phyloP scores from a whole-genome alignment of 2,329 filamentous ascomycete species.

The Fusarium sp. region DNA sequence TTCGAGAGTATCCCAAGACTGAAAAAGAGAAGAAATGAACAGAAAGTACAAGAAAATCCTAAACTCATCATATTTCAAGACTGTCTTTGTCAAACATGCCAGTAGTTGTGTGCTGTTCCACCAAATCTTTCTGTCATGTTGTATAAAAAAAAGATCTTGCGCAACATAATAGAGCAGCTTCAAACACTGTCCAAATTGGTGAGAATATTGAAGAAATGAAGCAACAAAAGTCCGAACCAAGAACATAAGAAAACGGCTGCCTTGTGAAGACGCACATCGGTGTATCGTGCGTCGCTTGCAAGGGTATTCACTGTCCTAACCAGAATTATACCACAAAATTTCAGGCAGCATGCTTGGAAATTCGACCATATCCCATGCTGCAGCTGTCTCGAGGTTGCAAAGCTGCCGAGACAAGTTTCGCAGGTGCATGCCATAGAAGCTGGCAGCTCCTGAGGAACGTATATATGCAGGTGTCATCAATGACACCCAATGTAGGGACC shows the following conservation, averaged over 20 bases:
- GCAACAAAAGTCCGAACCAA: conserved; percentile 7
- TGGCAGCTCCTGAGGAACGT: conserved; percentile 48
- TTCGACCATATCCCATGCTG: not conserved
- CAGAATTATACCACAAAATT: not conserved
- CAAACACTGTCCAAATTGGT: conserved; percentile 2
- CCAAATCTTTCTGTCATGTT: conserved; percentile 29
- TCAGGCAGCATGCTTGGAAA: conserved; percentile 10
- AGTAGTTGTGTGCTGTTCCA: conserved; percentile 43
- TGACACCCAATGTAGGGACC: conserved; percentile 40
- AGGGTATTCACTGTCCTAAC: not conserved
- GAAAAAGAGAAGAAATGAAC: not conserved
- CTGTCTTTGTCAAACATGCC: conserved; percentile 4
- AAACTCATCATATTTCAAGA: conserved; percentile 21
- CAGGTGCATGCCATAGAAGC: conserved; percentile 30
- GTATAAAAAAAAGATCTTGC: conserved; percentile 17
- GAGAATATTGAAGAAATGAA: not conserved
- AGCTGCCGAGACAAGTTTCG: conserved; percentile 35
- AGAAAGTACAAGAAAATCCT: not conserved
- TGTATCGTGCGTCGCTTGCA: not conserved
- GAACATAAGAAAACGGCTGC: conserved; percentile 17
- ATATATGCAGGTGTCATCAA: conserved; percentile 46
- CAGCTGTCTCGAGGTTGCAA: conserved; percentile 24
- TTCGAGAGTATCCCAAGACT: not conserved
- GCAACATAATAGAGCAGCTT: conserved; percentile 8
- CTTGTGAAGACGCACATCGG: conserved; percentile 11